Percentiles rank a stretch among this genome's conserved stretches.
Evolutionary conservation across 805 yeast genomes (phyloP).

Genomic region (Priceomyces castillae): DNA sequence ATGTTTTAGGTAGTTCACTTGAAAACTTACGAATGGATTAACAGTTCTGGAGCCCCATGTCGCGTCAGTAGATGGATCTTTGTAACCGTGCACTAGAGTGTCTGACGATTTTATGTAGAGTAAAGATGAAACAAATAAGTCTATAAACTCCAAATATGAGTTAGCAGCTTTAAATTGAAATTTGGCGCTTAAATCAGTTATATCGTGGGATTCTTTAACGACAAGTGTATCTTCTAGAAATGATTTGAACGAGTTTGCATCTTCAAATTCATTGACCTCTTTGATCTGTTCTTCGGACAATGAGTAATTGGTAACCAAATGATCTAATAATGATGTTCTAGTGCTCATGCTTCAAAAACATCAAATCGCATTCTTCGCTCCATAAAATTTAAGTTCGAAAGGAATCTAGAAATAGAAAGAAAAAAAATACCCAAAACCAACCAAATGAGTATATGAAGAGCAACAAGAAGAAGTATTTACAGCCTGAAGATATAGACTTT

Average conservation of each 20-base stretch:
- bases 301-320: slow-evolving; percentile 4
- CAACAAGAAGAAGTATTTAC: slow-evolving; percentile 2
- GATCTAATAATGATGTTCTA: slow-evolving; percentile 4
- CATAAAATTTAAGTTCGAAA: background rate
- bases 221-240: slow-evolving; percentile 4
- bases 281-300: background rate
- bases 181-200: background rate
- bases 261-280: background rate
- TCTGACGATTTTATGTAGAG: slow-evolving; percentile 29
- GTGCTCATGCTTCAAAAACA: slow-evolving; percentile 2
- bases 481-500: slow-evolving; percentile 40
- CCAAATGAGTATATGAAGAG: slow-evolving; percentile 4
- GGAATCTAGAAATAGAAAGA: background rate
- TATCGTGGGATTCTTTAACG: background rate
- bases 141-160: slow-evolving; percentile 36
- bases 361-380: no score
- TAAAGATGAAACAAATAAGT: slow-evolving; percentile 35
- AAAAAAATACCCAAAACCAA: background rate
- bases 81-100: slow-evolving; percentile 44
- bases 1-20: slow-evolving; percentile 39
- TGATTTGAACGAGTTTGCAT: background rate
- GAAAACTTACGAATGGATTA: slow-evolving; percentile 32
- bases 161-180: slow-evolving; percentile 13
- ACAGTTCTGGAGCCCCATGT: slow-evolving; percentile 27
- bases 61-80: slow-evolving; percentile 29